Percentiles rank a stretch among this genome's conserved stretches.
These are phyloP conservation scores for Xylaria sp. DNA, from an alignment of 2,329 filamentous ascomycete species.

Conservation along the genomic window DNA sequence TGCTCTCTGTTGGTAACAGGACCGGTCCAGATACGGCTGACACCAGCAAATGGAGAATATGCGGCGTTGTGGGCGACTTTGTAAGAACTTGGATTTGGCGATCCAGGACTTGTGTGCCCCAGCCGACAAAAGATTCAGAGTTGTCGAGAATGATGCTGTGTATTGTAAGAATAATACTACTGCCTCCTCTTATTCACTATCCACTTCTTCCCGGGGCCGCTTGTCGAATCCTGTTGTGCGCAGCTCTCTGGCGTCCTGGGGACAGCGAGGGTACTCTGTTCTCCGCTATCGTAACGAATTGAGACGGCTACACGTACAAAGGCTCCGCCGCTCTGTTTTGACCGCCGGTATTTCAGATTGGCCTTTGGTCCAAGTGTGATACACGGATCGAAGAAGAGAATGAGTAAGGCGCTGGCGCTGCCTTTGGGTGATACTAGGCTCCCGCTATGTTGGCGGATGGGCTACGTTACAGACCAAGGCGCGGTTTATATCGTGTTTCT, in stretches of 20 bases:
- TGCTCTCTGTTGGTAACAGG: constrained; percentile 7
- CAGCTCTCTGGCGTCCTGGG: background rate
- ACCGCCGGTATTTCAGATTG: background rate
- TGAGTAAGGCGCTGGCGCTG: background rate
- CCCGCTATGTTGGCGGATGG: constrained; percentile 4
- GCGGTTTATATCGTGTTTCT: constrained; percentile 3
- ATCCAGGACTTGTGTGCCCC: background rate
- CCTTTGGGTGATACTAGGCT: constrained; percentile 5
- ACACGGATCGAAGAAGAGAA: constrained; percentile 8
- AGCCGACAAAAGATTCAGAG: background rate
- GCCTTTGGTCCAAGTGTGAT: constrained; percentile 7
- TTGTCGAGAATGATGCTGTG: constrained; percentile 3
- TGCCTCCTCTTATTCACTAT: constrained; percentile 9
- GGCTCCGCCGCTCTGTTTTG: background rate
- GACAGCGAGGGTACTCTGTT: background rate
- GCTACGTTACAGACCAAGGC: constrained; percentile 10
- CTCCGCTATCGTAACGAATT: background rate
- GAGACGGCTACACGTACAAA: background rate
- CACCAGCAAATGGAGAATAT: background rate
- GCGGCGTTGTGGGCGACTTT: background rate
- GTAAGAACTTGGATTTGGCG: background rate
- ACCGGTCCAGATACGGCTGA: constrained; percentile 2
- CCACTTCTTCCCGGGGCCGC: background rate
- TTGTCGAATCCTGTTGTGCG: background rate
- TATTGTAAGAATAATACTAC: background rate